Evolutionary conservation across 2,329 filamentous ascomycete genomes (phyloP).

Genomic region (Colletotrichum melonis): DNA sequence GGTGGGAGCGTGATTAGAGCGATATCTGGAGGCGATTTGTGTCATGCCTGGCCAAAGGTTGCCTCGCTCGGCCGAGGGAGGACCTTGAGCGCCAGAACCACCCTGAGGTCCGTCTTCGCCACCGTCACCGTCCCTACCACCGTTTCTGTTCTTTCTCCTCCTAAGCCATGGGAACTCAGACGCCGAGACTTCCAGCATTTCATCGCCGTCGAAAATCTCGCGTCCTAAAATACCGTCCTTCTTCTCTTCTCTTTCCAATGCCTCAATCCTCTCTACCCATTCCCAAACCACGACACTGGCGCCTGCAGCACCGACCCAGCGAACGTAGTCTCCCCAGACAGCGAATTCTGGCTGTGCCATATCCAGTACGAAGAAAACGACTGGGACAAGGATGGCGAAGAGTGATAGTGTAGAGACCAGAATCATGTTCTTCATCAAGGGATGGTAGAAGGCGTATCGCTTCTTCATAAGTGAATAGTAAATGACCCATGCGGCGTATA

Average conservation of each 20-base stretch:
- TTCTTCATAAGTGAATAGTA: slow-evolving; percentile 95
- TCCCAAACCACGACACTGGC: slow-evolving; percentile 98
- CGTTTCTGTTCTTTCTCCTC: slow-evolving; percentile 46
- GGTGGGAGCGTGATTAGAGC: slow-evolving; percentile 30
- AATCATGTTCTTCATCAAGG: slow-evolving; percentile 89
- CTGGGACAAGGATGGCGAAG: slow-evolving; percentile 84
- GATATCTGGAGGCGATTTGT: slow-evolving; percentile 52
- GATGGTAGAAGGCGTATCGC: slow-evolving; percentile 90
- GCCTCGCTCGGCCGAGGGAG: slow-evolving; percentile 42
- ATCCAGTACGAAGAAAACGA: slow-evolving; percentile 93
- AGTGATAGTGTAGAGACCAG: slow-evolving; percentile 84
- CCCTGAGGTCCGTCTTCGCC: slow-evolving; percentile 35
- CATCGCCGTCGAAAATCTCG: slow-evolving; percentile 93
- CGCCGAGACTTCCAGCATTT: slow-evolving; percentile 79
- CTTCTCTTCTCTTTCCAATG: slow-evolving; percentile 90
- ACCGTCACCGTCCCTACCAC: slow-evolving; percentile 39
- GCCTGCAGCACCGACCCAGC: slow-evolving; percentile 95
- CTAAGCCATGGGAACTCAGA: slow-evolving; percentile 62
- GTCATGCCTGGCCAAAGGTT: slow-evolving; percentile 55
- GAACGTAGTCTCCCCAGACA: slow-evolving; percentile 94
- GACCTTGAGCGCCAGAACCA: slow-evolving; percentile 35
- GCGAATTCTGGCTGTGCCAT: slow-evolving; percentile 87
- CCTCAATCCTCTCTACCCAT: slow-evolving; percentile 96
- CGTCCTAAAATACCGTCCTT: slow-evolving; percentile 92
- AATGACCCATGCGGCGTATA: slow-evolving; percentile 94